These are phyloP conservation scores for Cyberlindnera sargentensis DNA, from an alignment of 805 yeast species.

Conservation along the genomic window DNA sequence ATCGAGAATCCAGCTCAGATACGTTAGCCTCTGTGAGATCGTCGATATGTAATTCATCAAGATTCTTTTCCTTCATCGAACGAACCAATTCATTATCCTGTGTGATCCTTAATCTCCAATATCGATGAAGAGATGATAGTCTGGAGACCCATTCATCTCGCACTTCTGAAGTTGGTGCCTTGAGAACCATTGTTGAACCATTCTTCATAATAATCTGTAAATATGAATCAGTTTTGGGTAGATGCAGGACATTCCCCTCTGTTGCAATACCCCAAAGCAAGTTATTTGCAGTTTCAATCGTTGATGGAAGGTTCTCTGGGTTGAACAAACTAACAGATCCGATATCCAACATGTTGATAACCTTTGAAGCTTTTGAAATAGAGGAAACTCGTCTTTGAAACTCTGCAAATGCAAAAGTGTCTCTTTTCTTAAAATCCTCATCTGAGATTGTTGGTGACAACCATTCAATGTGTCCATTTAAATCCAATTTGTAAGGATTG, in stretches of 20 bases:
- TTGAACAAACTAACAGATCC: constrained; percentile 31
- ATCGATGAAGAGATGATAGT: constrained; percentile 36
- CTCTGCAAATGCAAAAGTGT: constrained; percentile 55
- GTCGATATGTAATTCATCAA: constrained; percentile 38
- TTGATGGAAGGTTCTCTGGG: constrained; percentile 15
- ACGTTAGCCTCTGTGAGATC: constrained; percentile 53
- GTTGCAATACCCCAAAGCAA: constrained; percentile 23
- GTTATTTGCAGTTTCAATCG: constrained; percentile 25
- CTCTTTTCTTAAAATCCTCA: constrained; percentile 41
- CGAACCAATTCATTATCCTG: constrained; percentile 29
- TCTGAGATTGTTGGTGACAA: constrained; percentile 30
- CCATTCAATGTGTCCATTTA: constrained; percentile 56
- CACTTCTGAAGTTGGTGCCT: constrained; percentile 42
- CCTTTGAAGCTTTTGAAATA: constrained; percentile 49
- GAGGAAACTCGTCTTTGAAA: constrained; percentile 53
- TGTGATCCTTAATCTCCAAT: constrained; percentile 49
- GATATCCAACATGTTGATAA: constrained; percentile 53
- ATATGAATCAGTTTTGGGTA: constrained; percentile 34
- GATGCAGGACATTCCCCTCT: constrained; percentile 19
- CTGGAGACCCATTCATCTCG: constrained; percentile 65
- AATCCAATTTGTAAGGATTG: constrained; percentile 49
- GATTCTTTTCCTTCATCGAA: constrained; percentile 36
- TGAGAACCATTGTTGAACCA: constrained; percentile 41
- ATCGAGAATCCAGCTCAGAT: constrained; percentile 37
- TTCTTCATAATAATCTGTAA: constrained; percentile 45